Evolutionary conservation across 768 basidiomycete species (phyloP), one percentile per base, ranked within the genome.

Genomic region (Kwoniella sp.): DNA sequence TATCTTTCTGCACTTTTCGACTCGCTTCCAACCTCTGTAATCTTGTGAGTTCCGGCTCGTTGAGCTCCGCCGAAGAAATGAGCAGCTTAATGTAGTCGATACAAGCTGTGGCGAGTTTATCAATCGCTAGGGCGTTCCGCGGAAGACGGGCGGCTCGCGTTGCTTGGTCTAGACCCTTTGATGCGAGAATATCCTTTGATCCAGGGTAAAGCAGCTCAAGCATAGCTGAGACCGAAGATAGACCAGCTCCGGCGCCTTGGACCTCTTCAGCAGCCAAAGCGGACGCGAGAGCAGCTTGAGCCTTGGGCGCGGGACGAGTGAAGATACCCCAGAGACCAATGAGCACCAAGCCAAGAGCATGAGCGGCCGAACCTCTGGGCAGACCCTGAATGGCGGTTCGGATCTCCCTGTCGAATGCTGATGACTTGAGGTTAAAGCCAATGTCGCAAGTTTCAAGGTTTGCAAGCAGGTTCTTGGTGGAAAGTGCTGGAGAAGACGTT

Each of bases 311-410:
- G 15, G 77, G 72, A 44, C 70, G 68, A 29, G 67, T 60, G 40
- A 79, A 67, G 3, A 76, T 58, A 19, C 75, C 72, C 78, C 78
- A 79, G 1, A 79, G 58, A 47, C 74, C 78, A 30, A 78, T 76
- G 19, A 77, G 54, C 22, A 79, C 78, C 46, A 79, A 59, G 22
- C 73, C 78, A 1, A 79, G 65, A n/a, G 72, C 74, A 48, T 76
- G 73, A 2, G 75, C 67, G 7, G 73, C 63, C 1, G 77, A 72
- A 40, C 72, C 75, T 30, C 63, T 60, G 7, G 74, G 67, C 6
- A 73, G 60, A 21, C 68, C 70, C 26, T 58, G 60, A 9, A 79
- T 51, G 17, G 66, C 64, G 2, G 47, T 66, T 29, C 71, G 59
- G 33, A 79, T 77, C 66, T 77, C 73, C 27, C 56, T 62, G 48